Evolutionary conservation across 352 stramenopile genomes (phyloP), one percentile per base, ranked within the genome.

Genomic region (Lagenidium sp.): DNA sequence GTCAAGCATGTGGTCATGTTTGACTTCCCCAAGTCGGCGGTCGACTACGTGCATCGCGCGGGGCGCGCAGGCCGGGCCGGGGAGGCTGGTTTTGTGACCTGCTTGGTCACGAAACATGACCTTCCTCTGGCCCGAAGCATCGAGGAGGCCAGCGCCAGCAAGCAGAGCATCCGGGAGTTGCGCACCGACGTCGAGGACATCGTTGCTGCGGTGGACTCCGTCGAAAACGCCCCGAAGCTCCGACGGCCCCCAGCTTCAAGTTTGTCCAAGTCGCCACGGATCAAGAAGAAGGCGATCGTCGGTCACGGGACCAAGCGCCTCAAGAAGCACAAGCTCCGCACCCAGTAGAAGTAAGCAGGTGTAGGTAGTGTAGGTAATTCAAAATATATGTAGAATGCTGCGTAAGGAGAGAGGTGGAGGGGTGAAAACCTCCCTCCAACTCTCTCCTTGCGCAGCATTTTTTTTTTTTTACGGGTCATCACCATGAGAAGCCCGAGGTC

Each of bases 1-100:
- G 86, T 97, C 12, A 82, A 82, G 47, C 84, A 93, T 36, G 84
- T 98, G 10, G 66, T 98, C 15, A 95, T 97, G 64, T 84, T 97
- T 35, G 88, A 97, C 60, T 97, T 97, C 52, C 90, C 93, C 0
- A 70, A 71, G 22, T 94, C 85, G 32, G 87, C 93, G 16, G 89
- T 97, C 18, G 73, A 95, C 57, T 96, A 97, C 67, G 80, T 98
- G 36, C 94, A 98, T 67, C 85, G 94, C 19, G 80, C 77, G 23
- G 80, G 80, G 4, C 73, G 79, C 18, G 85, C 79, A 0, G 79
- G 79, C 1, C 60, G 79, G 36, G 76, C 73, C 3, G 73, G 75
- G 0, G 66, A 76, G 34, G 38, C 49, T 12, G 79, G 79, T 12
- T 63, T 75, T 21, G 75, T 91, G 21, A 87, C 76, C 16, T 88